Conservation (phyloP, 2,329 filamentous ascomycete genomes). For the Monosporascus sp. region DNA sequence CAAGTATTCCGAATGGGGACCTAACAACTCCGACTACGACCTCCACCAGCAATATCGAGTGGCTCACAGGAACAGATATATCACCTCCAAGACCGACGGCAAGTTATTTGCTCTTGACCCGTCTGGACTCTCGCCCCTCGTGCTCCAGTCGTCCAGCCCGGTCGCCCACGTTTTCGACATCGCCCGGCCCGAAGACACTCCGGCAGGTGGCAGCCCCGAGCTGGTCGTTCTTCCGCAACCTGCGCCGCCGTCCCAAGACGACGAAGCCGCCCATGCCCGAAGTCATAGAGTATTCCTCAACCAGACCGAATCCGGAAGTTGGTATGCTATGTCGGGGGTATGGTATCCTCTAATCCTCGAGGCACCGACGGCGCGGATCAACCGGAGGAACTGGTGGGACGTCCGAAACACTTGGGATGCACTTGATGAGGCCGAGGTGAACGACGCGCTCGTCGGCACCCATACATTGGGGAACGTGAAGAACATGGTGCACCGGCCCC, state of each 20-base stretch:
- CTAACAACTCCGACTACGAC: slow-evolving; percentile 86
- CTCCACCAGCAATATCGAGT: slow-evolving; percentile 74
- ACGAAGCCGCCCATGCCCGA: slow-evolving; percentile 46
- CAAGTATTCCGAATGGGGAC: slow-evolving; percentile 89
- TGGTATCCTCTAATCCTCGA: slow-evolving; percentile 82
- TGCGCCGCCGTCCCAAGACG: slow-evolving; percentile 52
- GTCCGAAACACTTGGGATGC: slow-evolving; percentile 30
- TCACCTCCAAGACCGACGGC: slow-evolving; percentile 82
- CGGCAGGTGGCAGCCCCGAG: slow-evolving; percentile 60
- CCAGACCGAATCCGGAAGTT: slow-evolving; percentile 77
- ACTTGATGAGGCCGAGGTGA: slow-evolving; percentile 43
- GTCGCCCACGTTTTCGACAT: slow-evolving; percentile 89
- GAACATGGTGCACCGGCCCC: slow-evolving; percentile 29
- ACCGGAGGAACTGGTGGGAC: slow-evolving; percentile 44
- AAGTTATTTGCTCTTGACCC: slow-evolving; percentile 73
- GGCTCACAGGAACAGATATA: slow-evolving; percentile 82
- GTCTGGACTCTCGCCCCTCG: slow-evolving; percentile 54
- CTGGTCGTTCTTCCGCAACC: slow-evolving; percentile 86
- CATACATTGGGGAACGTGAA: slow-evolving; percentile 53
- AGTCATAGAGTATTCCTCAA: slow-evolving; percentile 76
- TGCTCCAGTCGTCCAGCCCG: slow-evolving; percentile 66
- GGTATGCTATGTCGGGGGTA: slow-evolving; percentile 87
- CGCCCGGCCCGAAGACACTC: slow-evolving; percentile 64
- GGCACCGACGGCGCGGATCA: slow-evolving; percentile 44
- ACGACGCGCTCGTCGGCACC: slow-evolving; percentile 63